A percentile compares a stretch with the other conserved stretches of the same genome.
Evolutionary conservation across 23 red algal species (phyloP).

Genomic region (Porphyridium purpureum): DNA sequence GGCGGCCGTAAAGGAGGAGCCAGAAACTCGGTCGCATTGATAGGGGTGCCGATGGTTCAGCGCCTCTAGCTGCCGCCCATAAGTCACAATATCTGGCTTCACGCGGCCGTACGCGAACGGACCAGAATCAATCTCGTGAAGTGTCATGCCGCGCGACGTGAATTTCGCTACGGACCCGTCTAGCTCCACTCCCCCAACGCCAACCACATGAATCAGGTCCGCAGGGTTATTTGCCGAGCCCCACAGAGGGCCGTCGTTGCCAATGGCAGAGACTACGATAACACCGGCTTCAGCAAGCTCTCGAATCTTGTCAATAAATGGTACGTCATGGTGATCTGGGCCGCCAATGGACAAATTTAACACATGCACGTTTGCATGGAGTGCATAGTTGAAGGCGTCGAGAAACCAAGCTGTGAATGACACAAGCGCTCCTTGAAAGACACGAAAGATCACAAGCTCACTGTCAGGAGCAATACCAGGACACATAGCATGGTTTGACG

Average conservation of each 20-base stretch:
- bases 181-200: conserved; percentile 63
- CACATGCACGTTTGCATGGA: conserved; percentile 46
- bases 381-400: conserved; percentile 83
- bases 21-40: conserved; percentile 20
- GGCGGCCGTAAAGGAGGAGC: conserved; percentile 48
- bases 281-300: conserved; percentile 60
- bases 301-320: conserved; percentile 80
- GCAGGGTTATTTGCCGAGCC: conserved; percentile 67
- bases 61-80: conserved; percentile 24
- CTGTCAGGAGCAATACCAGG: conserved; percentile 61
- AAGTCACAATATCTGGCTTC: conserved; percentile 59
- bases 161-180: conserved; percentile 50
- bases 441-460: conserved; percentile 34
- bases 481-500: conserved; percentile 29
- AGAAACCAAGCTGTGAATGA: conserved; percentile 76
- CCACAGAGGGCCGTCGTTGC: conserved; percentile 81
- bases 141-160: conserved; percentile 78
- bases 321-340: conserved; percentile 52
- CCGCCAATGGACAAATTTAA: conserved; percentile 78
- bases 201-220: conserved; percentile 76
- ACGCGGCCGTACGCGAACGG: conserved; percentile 34
- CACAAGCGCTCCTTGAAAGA: conserved; percentile 52
- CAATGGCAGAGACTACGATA: conserved; percentile 58
- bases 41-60: conserved; percentile 17
- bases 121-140: conserved; percentile 21